These are phyloP conservation scores for Diaporthe destruens DNA, from an alignment of 2,329 filamentous ascomycete genomes.

Conservation along the genomic window DNA sequence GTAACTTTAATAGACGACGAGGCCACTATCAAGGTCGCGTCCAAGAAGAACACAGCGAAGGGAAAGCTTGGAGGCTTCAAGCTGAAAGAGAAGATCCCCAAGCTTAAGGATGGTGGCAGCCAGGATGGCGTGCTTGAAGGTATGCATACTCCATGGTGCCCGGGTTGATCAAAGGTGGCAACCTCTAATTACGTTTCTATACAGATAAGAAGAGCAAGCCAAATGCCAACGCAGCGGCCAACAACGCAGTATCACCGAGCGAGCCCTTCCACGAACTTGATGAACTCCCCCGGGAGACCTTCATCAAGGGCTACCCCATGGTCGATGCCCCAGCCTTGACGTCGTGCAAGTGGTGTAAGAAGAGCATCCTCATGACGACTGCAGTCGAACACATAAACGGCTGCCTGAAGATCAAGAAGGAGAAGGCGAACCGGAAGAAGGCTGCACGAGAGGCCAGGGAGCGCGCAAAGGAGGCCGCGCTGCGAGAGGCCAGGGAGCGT, in stretches of 20 bases:
- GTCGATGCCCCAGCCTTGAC: constrained; percentile 84
- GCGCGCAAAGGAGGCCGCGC: constrained; percentile 72
- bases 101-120: constrained; percentile 75
- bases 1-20: constrained; percentile 60
- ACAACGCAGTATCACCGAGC: constrained; percentile 61
- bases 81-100: constrained; percentile 72
- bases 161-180: constrained; percentile 35
- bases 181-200: not conserved
- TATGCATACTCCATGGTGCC: constrained; percentile 50
- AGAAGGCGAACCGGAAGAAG: constrained; percentile 82
- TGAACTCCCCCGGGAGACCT: constrained; percentile 80
- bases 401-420: constrained; percentile 87
- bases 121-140: constrained; percentile 78
- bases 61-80: constrained; percentile 65
- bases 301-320: constrained; percentile 83
- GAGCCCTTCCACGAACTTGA: constrained; percentile 78
- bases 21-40: constrained; percentile 72
- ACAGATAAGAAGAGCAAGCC: constrained; percentile 65
- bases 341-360: constrained; percentile 94
- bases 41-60: constrained; percentile 63
- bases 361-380: constrained; percentile 81
- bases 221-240: constrained; percentile 56
- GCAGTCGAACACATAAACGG: constrained; percentile 84
- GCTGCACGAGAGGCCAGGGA: constrained; percentile 79
- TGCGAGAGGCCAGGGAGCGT: constrained; percentile 65